These are phyloP conservation scores for Anastatica hierochuntica DNA, from an alignment of 345 rosid genomes.

Conservation along the genomic window DNA sequence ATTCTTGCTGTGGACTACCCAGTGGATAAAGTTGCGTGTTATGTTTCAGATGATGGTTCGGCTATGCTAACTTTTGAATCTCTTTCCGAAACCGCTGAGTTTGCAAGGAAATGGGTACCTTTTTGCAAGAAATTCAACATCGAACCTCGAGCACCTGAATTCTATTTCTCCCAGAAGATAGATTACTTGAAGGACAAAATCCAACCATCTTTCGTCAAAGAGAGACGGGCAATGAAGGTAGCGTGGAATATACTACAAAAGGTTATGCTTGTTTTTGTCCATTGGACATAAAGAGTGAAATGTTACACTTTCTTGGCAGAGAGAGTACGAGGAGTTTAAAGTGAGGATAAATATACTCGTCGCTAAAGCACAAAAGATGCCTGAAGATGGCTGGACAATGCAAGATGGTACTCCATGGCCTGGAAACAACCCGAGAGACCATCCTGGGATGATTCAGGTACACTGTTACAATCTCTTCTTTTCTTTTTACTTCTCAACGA, in stretches of 20 bases:
- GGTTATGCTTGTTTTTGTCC: neutral
- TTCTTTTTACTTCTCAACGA: neutral
- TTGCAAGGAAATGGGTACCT: conserved; percentile 98
- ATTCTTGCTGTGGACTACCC: conserved; percentile 97
- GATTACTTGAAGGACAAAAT: conserved; percentile 96
- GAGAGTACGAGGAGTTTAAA: conserved; percentile 98
- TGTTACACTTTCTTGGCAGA: conserved; percentile 33
- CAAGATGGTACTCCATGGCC: conserved; percentile 99
- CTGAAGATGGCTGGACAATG: conserved; percentile 99
- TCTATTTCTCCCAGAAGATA: conserved; percentile 92
- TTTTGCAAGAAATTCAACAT: conserved; percentile 92
- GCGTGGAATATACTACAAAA: neutral
- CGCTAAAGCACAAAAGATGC: conserved; percentile 93
- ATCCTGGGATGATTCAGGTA: conserved; percentile 98
- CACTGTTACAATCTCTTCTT: neutral
- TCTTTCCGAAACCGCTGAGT: conserved; percentile 95
- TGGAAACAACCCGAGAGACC: conserved; percentile 94
- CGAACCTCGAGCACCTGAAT: conserved; percentile 97
- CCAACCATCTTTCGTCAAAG: conserved; percentile 94
- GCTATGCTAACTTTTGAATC: conserved; percentile 96
- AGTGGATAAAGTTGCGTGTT: conserved; percentile 93
- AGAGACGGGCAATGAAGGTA: conserved; percentile 95
- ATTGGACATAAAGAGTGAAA: neutral
- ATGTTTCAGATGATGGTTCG: conserved; percentile 98
- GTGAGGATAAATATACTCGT: conserved; percentile 94